These are phyloP conservation scores for Globisporangium megalacanthum DNA, from an alignment of 352 stramenopile species.

Conservation along the genomic window DNA sequence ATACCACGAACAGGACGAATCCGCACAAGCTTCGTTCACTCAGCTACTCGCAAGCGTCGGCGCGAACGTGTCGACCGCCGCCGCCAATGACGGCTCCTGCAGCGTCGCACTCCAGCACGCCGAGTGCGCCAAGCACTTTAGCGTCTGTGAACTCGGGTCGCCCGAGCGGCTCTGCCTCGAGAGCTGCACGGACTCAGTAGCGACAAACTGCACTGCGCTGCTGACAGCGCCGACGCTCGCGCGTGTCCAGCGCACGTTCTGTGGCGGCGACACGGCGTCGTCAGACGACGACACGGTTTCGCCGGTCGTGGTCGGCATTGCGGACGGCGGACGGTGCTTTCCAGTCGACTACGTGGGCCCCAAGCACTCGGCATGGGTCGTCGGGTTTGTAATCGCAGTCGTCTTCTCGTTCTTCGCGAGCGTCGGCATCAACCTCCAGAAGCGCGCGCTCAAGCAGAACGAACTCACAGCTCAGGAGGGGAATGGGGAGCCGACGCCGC, in stretches of 20 bases:
- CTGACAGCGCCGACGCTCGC: conserved; percentile 11
- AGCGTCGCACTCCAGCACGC: conserved; percentile 29
- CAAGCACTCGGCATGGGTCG: conserved; percentile 62
- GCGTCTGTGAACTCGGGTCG: conserved; percentile 62
- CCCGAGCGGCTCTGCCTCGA: conserved; percentile 47
- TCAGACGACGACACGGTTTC: conserved; percentile 17
- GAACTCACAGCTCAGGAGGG: conserved; percentile 49
- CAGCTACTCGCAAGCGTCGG: conserved; percentile 20
- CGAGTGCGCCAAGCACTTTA: conserved; percentile 57
- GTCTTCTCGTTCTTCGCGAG: conserved; percentile 81
- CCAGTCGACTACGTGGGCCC: conserved; percentile 55
- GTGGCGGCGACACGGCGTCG: conserved; percentile 17
- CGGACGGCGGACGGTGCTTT: conserved; percentile 67
- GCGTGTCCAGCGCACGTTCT: conserved; percentile 20
- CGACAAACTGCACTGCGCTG: conserved; percentile 29
- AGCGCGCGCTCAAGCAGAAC: conserved; percentile 81
- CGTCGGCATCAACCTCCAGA: conserved; percentile 83
- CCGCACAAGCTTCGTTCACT: conserved; percentile 27
- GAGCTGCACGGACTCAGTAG: conserved; percentile 33
- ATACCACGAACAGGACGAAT: conserved; percentile 24
- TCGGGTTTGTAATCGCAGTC: conserved; percentile 73
- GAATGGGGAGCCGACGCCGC: conserved; percentile 40
- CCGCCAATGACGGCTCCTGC: conserved; percentile 18
- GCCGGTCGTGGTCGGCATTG: conserved; percentile 19
- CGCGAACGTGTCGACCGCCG: conserved; percentile 1